These are phyloP conservation scores for Acer negundo DNA, from an alignment of 345 rosid species.

Conservation along the genomic window DNA sequence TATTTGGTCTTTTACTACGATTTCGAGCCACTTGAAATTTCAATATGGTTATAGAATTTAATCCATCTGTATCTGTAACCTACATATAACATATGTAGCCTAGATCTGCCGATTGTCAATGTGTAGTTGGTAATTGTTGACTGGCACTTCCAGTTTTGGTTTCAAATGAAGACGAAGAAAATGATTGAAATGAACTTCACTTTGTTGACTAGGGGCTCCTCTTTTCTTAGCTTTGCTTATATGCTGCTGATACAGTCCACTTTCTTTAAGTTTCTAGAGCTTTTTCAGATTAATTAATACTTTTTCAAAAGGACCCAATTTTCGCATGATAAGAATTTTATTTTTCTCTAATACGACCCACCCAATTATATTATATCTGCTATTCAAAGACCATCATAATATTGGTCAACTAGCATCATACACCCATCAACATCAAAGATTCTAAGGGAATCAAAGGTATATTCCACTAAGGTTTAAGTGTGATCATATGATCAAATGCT, in stretches of 20 bases:
- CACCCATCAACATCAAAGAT: neutral
- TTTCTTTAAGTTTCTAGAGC: neutral
- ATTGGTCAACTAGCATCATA: constrained; percentile 27
- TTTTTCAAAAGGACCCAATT: neutral
- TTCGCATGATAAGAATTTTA: neutral
- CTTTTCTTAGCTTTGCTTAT: constrained; percentile 22
- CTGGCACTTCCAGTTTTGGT: constrained; percentile 27
- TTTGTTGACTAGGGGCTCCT: constrained; percentile 38
- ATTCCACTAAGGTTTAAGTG: neutral
- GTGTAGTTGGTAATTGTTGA: constrained; percentile 34
- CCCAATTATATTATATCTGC: neutral
- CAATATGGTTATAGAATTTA: neutral
- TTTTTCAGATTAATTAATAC: neutral
- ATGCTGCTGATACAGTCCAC: neutral
- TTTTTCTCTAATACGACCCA: neutral
- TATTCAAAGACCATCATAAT: constrained; percentile 23
- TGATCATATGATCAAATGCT: neutral
- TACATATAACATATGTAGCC: constrained; percentile 10
- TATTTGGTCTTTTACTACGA: constrained; percentile 2
- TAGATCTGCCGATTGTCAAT: constrained; percentile 32
- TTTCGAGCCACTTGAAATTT: constrained; percentile 20
- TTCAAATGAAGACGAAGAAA: constrained; percentile 30
- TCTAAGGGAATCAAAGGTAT: neutral
- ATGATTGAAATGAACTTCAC: constrained; percentile 37
- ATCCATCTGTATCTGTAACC: neutral